Percentiles rank a stretch among this genome's conserved stretches.
phyloP scores from a whole-genome alignment of 2,329 filamentous ascomycete genomes.

The Colletotrichum sp. region DNA sequence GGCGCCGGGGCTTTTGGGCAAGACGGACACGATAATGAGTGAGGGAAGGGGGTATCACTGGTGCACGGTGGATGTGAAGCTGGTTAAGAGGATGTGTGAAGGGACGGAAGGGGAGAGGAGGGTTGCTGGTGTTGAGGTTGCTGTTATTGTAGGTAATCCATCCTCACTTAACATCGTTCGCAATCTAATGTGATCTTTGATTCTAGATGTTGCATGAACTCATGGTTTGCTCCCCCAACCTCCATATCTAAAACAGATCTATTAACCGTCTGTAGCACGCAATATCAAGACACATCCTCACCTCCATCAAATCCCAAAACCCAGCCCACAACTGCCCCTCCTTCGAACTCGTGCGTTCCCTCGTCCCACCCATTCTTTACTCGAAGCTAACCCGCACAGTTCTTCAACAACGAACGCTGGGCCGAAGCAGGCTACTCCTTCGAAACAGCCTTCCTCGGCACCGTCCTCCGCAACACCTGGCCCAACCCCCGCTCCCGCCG shows the following conservation, averaged over 20 bases:
- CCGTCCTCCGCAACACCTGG: background rate
- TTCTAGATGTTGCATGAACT: slow-evolving; percentile 6
- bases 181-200: too few species aligned
- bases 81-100: background rate
- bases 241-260: background rate
- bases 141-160: background rate
- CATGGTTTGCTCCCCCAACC: background rate
- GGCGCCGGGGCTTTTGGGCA: background rate
- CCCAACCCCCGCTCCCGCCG: background rate
- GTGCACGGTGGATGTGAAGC: background rate
- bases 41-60: background rate
- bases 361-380: too few species aligned
- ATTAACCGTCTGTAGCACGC: background rate
- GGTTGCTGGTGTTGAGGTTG: background rate
- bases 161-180: too few species aligned
- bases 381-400: background rate
- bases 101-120: background rate
- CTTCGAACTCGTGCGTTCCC: background rate
- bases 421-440: slow-evolving; percentile 6
- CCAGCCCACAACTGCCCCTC: background rate
- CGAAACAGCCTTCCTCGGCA: background rate
- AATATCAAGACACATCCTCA: background rate
- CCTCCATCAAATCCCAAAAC: background rate
- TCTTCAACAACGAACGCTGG: slow-evolving; percentile 3
- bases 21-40: background rate